Percentiles rank a stretch among this genome's conserved stretches.
These are phyloP conservation scores for Aspergillus puulaauensis DNA, from an alignment of 2,329 filamentous ascomycete genomes.

Conservation along the genomic window DNA sequence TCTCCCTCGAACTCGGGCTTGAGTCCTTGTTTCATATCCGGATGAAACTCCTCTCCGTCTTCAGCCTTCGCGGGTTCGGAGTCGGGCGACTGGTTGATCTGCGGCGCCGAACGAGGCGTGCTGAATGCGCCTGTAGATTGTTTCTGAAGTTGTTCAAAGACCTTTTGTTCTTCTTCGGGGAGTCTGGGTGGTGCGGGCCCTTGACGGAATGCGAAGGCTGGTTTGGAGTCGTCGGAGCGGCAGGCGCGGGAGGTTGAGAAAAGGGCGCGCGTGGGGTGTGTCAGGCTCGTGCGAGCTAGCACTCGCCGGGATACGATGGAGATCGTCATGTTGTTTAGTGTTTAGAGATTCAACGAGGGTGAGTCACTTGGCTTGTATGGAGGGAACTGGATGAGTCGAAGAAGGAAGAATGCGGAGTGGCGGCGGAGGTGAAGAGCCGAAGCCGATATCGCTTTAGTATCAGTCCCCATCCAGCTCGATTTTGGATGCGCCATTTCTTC, in stretches of 20 bases:
- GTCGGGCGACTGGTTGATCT: constrained; percentile 53
- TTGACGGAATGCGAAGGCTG: constrained; percentile 32
- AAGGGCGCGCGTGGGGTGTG: constrained; percentile 17
- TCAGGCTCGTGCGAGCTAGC: constrained; percentile 43
- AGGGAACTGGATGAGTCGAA: neutral
- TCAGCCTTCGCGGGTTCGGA: constrained; percentile 46
- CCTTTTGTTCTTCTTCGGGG: constrained; percentile 81
- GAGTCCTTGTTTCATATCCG: constrained; percentile 71
- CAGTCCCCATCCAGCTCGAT: neutral
- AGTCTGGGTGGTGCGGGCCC: constrained; percentile 79
- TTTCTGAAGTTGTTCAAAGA: constrained; percentile 83
- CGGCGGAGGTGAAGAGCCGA: constrained; percentile 13
- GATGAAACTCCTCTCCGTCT: constrained; percentile 65
- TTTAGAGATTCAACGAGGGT: neutral
- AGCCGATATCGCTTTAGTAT: constrained; percentile 9
- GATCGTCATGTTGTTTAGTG: constrained; percentile 15
- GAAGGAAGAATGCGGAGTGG: constrained; percentile 12
- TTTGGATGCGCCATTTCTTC: constrained; percentile 7
- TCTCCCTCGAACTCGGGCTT: constrained; percentile 93
- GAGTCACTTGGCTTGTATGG: neutral
- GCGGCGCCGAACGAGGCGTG: constrained; percentile 52
- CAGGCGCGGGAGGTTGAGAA: constrained; percentile 28
- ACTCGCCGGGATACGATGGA: constrained; percentile 29
- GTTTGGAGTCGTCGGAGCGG: constrained; percentile 23
- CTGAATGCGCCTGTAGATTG: constrained; percentile 74